Evolutionary conservation across 257 asterid genomes (phyloP).

Genomic region (Craterostigma plantagineum): DNA sequence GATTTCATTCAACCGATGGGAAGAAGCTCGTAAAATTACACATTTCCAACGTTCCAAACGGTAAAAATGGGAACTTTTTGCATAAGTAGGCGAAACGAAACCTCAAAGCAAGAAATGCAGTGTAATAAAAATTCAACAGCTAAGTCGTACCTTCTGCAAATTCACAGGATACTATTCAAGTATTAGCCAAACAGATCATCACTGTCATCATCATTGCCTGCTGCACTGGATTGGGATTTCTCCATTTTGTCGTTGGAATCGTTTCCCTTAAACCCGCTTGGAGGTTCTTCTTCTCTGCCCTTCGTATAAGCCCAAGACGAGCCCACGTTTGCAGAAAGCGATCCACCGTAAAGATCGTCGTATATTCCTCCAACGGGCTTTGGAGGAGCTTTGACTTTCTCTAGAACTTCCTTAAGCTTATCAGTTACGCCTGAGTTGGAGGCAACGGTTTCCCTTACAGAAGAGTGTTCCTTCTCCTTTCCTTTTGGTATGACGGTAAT

Average conservation of each 20-base stretch:
- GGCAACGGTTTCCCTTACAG: slow-evolving; percentile 23
- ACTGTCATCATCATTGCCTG: slow-evolving; percentile 35
- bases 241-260: slow-evolving; percentile 13
- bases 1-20: too few relatives aligned
- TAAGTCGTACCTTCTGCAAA: too few relatives aligned
- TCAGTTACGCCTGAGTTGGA: slow-evolving; percentile 63
- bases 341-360: slow-evolving; percentile 85
- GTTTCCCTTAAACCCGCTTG: slow-evolving; percentile 18
- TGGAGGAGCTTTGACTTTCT: slow-evolving; percentile 63
- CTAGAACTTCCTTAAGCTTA: slow-evolving; percentile 66
- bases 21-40: too few relatives aligned
- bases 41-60: too few relatives aligned
- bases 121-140: too few relatives aligned
- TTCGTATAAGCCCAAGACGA: slow-evolving; percentile 57
- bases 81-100: too few relatives aligned
- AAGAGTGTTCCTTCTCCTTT: slow-evolving; percentile 39
- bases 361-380: slow-evolving; percentile 76
- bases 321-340: slow-evolving; percentile 60
- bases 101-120: too few relatives aligned
- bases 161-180: too few relatives aligned
- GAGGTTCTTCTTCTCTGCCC: slow-evolving; percentile 15
- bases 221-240: slow-evolving; percentile 16
- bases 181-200: slow-evolving; percentile 83
- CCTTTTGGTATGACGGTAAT: slow-evolving; percentile 76
- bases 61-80: too few relatives aligned